Percentiles rank a stretch among this genome's conserved stretches.
Evolutionary conservation across 495 filamentous ascomycete genomes (phyloP).

Genomic region (Chaetomium tenue): DNA sequence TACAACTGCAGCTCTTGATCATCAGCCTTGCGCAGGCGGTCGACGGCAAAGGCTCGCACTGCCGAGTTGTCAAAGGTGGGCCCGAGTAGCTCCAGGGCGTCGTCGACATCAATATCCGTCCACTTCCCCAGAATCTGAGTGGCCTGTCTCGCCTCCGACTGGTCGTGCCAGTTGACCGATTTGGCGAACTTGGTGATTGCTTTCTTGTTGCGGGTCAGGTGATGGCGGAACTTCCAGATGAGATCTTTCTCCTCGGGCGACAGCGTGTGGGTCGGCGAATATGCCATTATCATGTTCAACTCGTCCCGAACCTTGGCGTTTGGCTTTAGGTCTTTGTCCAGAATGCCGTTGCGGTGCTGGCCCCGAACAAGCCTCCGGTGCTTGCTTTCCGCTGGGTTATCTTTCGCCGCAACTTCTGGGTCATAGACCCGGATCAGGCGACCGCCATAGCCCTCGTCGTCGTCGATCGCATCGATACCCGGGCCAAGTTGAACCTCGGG

Average conservation of each 20-base stretch:
- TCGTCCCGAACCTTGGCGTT: conserved; percentile 97
- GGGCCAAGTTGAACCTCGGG: conserved; percentile 81
- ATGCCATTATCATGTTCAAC: conserved; percentile 84
- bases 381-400: conserved; percentile 95
- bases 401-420: conserved; percentile 79
- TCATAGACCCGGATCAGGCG: conserved; percentile 84
- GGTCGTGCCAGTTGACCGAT: conserved; percentile 89
- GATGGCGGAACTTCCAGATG: conserved; percentile 94
- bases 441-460: conserved; percentile 51
- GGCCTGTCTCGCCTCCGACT: conserved; percentile 81
- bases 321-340: conserved; percentile 91
- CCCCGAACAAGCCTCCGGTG: conserved; percentile 88
- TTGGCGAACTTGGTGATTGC: conserved; percentile 97
- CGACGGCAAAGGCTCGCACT: conserved; percentile 89
- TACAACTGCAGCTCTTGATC: conserved; percentile 93
- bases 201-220: conserved; percentile 86
- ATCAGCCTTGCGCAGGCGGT: conserved; percentile 84
- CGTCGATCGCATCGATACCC: conserved; percentile 67
- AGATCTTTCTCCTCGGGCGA: conserved; percentile 90
- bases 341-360: conserved; percentile 79
- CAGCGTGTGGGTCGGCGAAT: conserved; percentile 86
- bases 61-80: conserved; percentile 85
- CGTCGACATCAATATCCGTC: conserved; percentile 97
- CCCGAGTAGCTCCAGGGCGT: conserved; percentile 90
- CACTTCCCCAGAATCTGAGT: conserved; percentile 88